These are phyloP conservation scores for Ganoderma lucidum DNA, from an alignment of 1,284 basidiomycete genomes.

Conservation along the genomic window DNA sequence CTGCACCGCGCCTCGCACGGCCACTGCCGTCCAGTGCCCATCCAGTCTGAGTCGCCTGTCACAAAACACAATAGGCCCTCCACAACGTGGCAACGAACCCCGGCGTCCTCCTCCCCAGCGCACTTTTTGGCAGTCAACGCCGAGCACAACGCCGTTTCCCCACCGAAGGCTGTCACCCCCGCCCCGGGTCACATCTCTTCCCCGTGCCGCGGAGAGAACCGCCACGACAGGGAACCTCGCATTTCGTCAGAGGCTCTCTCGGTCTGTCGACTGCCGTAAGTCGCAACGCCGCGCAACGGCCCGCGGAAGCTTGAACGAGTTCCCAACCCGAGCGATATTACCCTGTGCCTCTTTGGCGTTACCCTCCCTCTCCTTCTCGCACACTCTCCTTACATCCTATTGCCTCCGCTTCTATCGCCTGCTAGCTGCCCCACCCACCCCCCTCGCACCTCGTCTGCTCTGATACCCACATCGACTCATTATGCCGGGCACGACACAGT, in stretches of 20 bases:
- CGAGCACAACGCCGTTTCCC: conserved; percentile 13
- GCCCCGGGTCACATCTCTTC: conserved; percentile 1
- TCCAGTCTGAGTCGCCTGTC: conserved; percentile 22
- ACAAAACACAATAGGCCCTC: conserved; percentile 35
- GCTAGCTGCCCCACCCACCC: conserved; percentile 23
- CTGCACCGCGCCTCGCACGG: conserved; percentile 15
- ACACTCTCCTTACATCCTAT: conserved; percentile 40
- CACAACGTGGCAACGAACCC: conserved; percentile 37
- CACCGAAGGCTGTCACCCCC: conserved; percentile 7
- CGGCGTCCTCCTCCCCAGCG: conserved; percentile 14
- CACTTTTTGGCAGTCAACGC: conserved; percentile 1
- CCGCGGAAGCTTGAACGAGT: conserved; percentile 43
- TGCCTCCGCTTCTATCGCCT: conserved; percentile 38
- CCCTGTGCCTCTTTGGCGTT: conserved; percentile 42
- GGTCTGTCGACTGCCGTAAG: conserved; percentile 36
- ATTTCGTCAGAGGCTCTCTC: conserved; percentile 27
- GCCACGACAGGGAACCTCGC: conserved; percentile 5
- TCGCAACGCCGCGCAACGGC: conserved; percentile 36
- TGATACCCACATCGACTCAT: conserved; percentile 18
- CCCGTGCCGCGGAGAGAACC: conserved; percentile 9
- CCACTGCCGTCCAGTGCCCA: conserved; percentile 14
- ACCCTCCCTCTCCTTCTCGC: conserved; percentile 42
- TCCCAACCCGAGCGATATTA: conserved; percentile 35
- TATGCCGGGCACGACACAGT: conserved; percentile 61
- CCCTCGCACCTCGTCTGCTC: conserved; percentile 27